Percentiles rank a stretch among this genome's conserved stretches.
phyloP scores from a whole-genome alignment of 164 flowering plant species.

The Cinnamomum chago region DNA sequence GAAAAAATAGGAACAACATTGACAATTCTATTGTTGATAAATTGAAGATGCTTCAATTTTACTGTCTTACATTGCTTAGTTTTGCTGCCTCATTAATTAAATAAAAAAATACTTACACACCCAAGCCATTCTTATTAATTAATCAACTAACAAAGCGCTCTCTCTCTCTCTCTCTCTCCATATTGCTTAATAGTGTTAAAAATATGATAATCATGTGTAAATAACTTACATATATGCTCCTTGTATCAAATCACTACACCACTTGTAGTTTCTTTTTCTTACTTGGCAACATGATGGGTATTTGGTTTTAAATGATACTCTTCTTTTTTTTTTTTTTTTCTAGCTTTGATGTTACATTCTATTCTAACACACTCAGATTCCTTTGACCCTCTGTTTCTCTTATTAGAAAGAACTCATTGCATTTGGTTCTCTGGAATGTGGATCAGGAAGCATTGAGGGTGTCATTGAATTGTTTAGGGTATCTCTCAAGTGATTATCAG shows the following conservation, averaged over 20 bases:
- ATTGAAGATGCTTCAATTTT: too few relatives aligned
- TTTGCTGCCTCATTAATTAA: too few relatives aligned
- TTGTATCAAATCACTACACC: constrained; percentile 1
- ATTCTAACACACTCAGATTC: not conserved
- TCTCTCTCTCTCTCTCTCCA: not conserved
- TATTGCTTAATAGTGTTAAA: too few relatives aligned
- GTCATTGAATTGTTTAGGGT: constrained; percentile 1
- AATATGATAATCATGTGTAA: too few relatives aligned
- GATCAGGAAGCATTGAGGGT: not conserved
- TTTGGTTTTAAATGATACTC: not conserved
- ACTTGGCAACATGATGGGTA: not conserved
- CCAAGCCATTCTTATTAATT: too few relatives aligned
- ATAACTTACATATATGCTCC: not conserved
- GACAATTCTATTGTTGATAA: too few relatives aligned
- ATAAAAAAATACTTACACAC: too few relatives aligned
- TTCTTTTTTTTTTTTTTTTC: not conserved
- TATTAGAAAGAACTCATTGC: not conserved
- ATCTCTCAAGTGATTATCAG: not conserved
- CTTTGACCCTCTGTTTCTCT: not conserved
- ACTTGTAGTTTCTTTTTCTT: constrained; percentile 7
- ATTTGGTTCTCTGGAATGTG: not conserved
- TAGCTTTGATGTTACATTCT: not conserved
- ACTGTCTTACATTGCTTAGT: too few relatives aligned
- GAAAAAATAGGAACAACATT: too few relatives aligned
- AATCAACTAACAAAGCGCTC: not conserved